Conservation (phyloP, 2,329 filamentous ascomycete species). For the Mariannaea elegans region DNA sequence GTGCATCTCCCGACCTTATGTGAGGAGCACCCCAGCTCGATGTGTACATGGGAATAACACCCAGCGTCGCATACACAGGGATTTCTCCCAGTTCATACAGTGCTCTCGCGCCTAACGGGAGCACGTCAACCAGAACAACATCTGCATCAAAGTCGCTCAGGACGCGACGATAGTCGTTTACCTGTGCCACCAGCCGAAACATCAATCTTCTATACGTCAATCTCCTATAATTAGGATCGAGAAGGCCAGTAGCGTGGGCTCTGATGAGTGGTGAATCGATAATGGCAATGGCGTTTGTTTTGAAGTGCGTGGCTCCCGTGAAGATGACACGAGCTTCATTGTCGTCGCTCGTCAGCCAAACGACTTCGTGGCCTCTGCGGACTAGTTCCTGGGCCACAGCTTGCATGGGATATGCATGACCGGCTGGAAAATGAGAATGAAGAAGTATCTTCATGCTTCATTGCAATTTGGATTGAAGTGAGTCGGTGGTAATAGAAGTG, state of each 20-base stretch:
- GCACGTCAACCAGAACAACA: conserved; percentile 49
- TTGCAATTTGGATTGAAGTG: background rate
- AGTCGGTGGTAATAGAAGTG: background rate
- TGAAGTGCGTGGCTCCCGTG: conserved; percentile 46
- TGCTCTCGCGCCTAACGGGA: conserved; percentile 48
- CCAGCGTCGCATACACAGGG: conserved; percentile 48
- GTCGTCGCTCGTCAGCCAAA: conserved; percentile 48
- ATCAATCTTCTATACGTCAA: conserved; percentile 27
- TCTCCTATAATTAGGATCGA: conserved; percentile 38
- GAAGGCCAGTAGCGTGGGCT: conserved; percentile 42
- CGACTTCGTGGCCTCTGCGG: conserved; percentile 48
- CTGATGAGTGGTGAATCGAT: conserved; percentile 44
- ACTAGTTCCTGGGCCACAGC: conserved; percentile 50
- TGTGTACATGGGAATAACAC: conserved; percentile 50
- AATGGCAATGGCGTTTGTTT: conserved; percentile 42
- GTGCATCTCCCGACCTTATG: conserved; percentile 44
- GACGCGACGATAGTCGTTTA: conserved; percentile 46
- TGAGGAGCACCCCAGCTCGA: conserved; percentile 42
- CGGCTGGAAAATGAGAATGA: conserved; percentile 51
- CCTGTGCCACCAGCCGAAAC: conserved; percentile 46
- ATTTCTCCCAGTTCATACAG: conserved; percentile 47
- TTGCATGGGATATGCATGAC: conserved; percentile 52
- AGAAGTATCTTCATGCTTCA: conserved; percentile 49
- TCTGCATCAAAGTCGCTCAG: conserved; percentile 42
- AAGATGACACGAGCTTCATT: conserved; percentile 46